Base-by-base conservation (phyloP, 192 early-diverging fungal genomes). In the Podila horticola region DNA sequence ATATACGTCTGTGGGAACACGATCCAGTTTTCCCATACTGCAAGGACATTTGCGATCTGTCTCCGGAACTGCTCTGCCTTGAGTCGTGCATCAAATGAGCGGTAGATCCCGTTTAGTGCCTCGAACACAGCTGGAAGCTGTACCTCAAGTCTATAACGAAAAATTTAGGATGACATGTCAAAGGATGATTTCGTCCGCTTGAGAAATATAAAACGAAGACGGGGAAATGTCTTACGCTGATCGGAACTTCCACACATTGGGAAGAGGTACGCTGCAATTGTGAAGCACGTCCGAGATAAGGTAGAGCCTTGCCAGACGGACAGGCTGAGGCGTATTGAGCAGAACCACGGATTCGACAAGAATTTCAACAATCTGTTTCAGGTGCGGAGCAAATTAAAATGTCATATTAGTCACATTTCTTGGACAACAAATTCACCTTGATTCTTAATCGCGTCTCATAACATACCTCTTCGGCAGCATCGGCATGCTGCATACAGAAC, bases 221-320 rank as follows among this genome's bases (percentile, higher is more conserved):
- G 5, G 17, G 29, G 7, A 75, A 61, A 4, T 20, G 5, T 67
- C 79, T 73, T 79, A 91, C 68, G 77, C 85, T 20, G 86, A 86
- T 41, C 97, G 84, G 67, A 92, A 93, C 83, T 93, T 90, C 96
- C 97, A 98, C 10, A 92, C 96, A 71, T 93, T 94, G n/a, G 93
- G 89, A 4, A 96, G 85, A 2, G 88, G 88, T 19, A 92, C 88
- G 58, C 91, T 86, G 68, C 93, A 90, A 76, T 97, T 98, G 75
- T 95, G 93, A n/a, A 98, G 86, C 28, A 98, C 90, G 65, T 98
- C 97, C 0, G 92, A 94, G n/a, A 97, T 88, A 17, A 97, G 82
- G 68, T 92, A 91, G n/a, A 98, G 83, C 52, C 93, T 86, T 2
- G 93, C 88, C 30, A 97, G 73, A 72, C 94, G 93, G 13, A 84